Percentiles rank a stretch among this genome's conserved stretches.
Conservation (phyloP, 441 rosid genomes). For the Pelargonium fulgidum region DNA sequence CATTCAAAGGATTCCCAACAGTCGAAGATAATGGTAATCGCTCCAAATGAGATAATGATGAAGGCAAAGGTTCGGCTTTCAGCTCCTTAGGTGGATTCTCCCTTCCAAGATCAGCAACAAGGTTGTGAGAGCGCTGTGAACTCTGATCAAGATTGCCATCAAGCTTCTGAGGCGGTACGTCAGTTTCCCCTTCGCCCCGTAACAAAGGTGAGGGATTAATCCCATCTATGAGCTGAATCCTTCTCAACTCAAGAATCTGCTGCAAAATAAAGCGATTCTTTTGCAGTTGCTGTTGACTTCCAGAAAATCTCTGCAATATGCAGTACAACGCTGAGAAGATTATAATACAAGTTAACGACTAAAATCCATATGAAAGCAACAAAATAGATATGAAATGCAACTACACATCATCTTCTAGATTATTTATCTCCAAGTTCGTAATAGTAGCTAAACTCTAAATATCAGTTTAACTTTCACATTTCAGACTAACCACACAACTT, state of each 20-base stretch:
- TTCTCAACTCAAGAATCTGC: conserved; percentile 66
- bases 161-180: conserved; percentile 18
- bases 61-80: conserved; percentile 34
- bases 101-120: conserved; percentile 23
- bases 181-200: conserved; percentile 26
- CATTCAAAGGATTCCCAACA: conserved; percentile 34
- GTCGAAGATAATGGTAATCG: conserved; percentile 39
- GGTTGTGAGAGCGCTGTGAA: conserved; percentile 28
- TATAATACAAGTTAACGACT: not conserved
- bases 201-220: conserved; percentile 19
- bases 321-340: conserved; percentile 13
- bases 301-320: conserved; percentile 27
- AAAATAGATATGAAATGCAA: not conserved
- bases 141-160: conserved; percentile 20
- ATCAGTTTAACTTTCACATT: not conserved
- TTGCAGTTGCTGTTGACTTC: conserved; percentile 31
- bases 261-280: conserved; percentile 43
- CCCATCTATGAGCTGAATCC: conserved; percentile 45
- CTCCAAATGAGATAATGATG: conserved; percentile 39
- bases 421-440: too few species aligned
- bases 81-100: conserved; percentile 31
- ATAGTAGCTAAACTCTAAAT: not conserved
- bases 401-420: too few species aligned
- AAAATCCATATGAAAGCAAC: not conserved
- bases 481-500: not conserved